Conservation (phyloP, 805 yeast species). For the Yarrowia yakushimensis region DNA sequence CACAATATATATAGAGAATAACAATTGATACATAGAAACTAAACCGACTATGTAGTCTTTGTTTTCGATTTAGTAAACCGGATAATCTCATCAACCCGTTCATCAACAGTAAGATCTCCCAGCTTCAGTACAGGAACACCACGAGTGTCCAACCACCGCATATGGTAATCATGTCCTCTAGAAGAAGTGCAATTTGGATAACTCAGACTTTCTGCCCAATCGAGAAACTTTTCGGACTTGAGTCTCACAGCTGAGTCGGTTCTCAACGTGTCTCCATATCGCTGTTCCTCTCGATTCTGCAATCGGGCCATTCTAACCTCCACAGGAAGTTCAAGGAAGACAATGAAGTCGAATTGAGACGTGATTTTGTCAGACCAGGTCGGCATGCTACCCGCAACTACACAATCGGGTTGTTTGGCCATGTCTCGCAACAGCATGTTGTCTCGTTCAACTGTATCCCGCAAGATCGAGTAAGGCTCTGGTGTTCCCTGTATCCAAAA, state of each 20-base stretch:
- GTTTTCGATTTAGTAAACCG: neutral
- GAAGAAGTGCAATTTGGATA: neutral
- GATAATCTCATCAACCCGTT: neutral
- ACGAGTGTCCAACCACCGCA: neutral
- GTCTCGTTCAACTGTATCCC: neutral
- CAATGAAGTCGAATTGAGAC: slow-evolving; percentile 3
- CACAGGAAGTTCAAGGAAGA: neutral
- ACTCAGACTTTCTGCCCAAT: slow-evolving; percentile 12
- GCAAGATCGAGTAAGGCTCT: neutral
- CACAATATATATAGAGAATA: neutral
- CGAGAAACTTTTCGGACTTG: neutral
- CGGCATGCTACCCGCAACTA: slow-evolving; percentile 11
- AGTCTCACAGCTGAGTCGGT: neutral
- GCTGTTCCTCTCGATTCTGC: neutral
- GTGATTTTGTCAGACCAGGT: neutral
- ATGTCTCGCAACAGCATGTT: slow-evolving; percentile 5
- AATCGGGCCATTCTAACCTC: neutral
- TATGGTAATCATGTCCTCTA: neutral
- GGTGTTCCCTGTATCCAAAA: neutral
- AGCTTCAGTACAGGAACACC: neutral
- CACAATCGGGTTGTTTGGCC: neutral
- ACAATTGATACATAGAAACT: neutral
- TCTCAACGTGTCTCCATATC: neutral
- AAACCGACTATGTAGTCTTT: neutral
- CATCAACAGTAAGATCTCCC: neutral